Evolutionary conservation across 441 rosid genomes (phyloP).

Genomic region (Gossypium aridum): DNA sequence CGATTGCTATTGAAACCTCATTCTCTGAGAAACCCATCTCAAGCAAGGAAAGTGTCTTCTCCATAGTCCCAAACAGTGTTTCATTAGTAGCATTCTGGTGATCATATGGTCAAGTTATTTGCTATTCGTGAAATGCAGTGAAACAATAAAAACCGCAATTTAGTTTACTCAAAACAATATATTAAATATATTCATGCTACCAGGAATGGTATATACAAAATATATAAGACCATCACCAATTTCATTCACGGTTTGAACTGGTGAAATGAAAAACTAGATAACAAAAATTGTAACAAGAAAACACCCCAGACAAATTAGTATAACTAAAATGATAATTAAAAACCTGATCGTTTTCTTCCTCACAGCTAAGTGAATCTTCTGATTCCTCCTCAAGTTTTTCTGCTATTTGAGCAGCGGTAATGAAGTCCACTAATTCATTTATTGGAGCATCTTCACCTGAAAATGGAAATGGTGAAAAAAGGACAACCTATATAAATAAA

Average conservation of each 20-base stretch:
- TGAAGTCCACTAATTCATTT: constrained; percentile 79
- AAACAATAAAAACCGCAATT: background rate
- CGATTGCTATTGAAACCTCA: constrained; percentile 81
- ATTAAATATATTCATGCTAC: background rate
- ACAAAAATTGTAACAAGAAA: background rate
- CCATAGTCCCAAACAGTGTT: constrained; percentile 72
- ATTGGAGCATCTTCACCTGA: constrained; percentile 54
- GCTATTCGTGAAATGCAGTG: background rate
- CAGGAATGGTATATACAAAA: background rate
- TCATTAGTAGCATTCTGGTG: constrained; percentile 59
- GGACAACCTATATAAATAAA: background rate
- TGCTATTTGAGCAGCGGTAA: constrained; percentile 77
- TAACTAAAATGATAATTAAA: background rate
- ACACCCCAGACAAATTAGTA: background rate
- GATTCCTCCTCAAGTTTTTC: constrained; percentile 43
- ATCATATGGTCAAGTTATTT: constrained; percentile 21
- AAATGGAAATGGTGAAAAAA: constrained; percentile 11
- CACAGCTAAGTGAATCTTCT: constrained; percentile 24
- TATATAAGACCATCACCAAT: background rate
- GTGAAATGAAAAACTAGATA: background rate
- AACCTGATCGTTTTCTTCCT: constrained; percentile 38
- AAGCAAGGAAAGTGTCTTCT: constrained; percentile 72
- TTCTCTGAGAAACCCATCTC: constrained; percentile 91
- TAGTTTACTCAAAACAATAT: background rate
- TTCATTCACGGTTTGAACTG: background rate